Evolutionary conservation across 129 eudicot species (phyloP), one percentile per base, ranked within the genome.

Genomic region (Artemisia argyi): DNA sequence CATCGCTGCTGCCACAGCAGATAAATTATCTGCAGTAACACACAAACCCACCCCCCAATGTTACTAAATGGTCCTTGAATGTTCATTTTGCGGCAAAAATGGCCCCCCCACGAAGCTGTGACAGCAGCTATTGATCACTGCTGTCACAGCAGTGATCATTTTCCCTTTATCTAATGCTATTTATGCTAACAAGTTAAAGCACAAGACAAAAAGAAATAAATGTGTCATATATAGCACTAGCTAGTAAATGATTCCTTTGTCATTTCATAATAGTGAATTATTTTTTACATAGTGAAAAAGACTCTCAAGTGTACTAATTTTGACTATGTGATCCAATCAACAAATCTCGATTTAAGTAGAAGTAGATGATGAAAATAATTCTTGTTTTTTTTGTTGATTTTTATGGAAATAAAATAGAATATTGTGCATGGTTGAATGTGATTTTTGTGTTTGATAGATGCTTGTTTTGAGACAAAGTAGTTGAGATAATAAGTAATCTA

Each of bases 381-480:
- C 9, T 39, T 39, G 46, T 39, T 39, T 39, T 39, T 39, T 39
- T 39, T 39, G 46, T 7, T 39, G 9, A 7, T 39, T 7, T 39
- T 39, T 39, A 6, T 39, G 1, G 19, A 19, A 30, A 30, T 20
- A 51, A 16, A 18, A 61, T 53, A 64, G 11, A 51, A 13, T 42
- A 51, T 19, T 32, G 30, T 69, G 46, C 68, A 19, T 72, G 4
- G 44, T 39, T 76, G 57, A 76, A 49, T 60, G n/a, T 60, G 65
- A 54, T 61, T 58, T 58, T 76, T 55, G 17, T 5, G 62, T 47
- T 48, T 47, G 46, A 30, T 42, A 69, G 22, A 58, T 70, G 58
- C 71, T 62, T 70, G 10, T 62, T 69, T 69, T 39, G 76, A 7
- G 51, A 62, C 66, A 70, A 52, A 69, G 81, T 69, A 42, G 81